Evolutionary conservation across 805 yeast genomes (phyloP), one percentile per base, ranked within the genome.

Genomic region (Nakazawaea ernobii): DNA sequence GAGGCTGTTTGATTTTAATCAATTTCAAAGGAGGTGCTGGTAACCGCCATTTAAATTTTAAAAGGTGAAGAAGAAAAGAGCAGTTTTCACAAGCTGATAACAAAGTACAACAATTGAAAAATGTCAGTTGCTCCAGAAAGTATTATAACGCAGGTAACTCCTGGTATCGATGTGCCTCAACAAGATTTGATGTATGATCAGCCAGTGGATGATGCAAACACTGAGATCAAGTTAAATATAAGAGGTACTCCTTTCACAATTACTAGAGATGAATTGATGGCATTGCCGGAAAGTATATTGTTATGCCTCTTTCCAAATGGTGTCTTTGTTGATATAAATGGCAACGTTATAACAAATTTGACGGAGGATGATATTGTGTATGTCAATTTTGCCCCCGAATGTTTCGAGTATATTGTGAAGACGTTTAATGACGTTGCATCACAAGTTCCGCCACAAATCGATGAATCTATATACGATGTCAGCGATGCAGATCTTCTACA

Each of bases 271-370:
- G 96, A 89, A 61, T 74, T 94, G 54, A 84, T 91, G 88, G 81
- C 89, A 45, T 70, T 94, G 30, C 99, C 99, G 0, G 99, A 94
- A 61, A 82, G 91, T 51, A 80, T 94, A 24, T 69, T 94, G 49
- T 75, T 91, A 46, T 87, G 97, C 57, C 68, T 94, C 20, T 87
- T 89, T 59, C 96, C 97, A 13, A 88, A 86, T 54, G 96, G 97
- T 37, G 95, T 89, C 3, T 86, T 89, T 60, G 74, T 86, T 48
- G 94, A 88, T 63, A 73, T 74, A 49, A 67, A 79, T 45, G 96
- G 95, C 1, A 83, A 83, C 54, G 85, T 86, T 8, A 86, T 89
- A 49, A 75, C 87, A 32, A 86, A 85, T 55, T 66, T 88, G 57
- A 82, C 95, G 0, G 94, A 88, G 53, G 80, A 83, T 6, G 95